A percentile compares a stretch with the other conserved stretches of the same genome.
These are phyloP conservation scores for Yarrowia sp. DNA, from an alignment of 805 yeast genomes.

Conservation along the genomic window DNA sequence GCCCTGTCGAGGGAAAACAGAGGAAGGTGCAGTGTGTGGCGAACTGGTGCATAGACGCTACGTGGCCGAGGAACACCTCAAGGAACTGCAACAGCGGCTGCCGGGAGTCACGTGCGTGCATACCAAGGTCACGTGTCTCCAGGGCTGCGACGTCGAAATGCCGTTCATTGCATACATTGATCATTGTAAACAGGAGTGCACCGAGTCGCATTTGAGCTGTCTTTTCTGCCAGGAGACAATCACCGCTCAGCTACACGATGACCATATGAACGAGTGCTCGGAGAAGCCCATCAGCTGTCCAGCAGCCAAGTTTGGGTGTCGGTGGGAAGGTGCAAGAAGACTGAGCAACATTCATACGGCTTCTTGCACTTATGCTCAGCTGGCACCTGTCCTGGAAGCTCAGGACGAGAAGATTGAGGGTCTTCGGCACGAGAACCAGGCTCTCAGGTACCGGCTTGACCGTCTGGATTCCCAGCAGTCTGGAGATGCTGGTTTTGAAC, in stretches of 20 bases:
- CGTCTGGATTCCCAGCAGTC: slow-evolving; percentile 41
- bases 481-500: slow-evolving; percentile 44
- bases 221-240: slow-evolving; percentile 37
- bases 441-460: slow-evolving; percentile 47
- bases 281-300: slow-evolving; percentile 44
- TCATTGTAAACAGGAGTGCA: slow-evolving; percentile 40
- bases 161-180: slow-evolving; percentile 40
- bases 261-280: slow-evolving; percentile 43
- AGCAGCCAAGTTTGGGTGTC: slow-evolving; percentile 47
- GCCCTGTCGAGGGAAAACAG: slow-evolving; percentile 48
- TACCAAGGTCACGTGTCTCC: slow-evolving; percentile 42
- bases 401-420: slow-evolving; percentile 47
- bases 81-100: slow-evolving; percentile 4
- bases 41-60: slow-evolving; percentile 27
- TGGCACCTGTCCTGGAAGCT: slow-evolving; percentile 45
- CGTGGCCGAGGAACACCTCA: slow-evolving; percentile 3
- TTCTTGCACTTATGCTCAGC: slow-evolving; percentile 45
- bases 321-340: slow-evolving; percentile 44
- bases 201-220: slow-evolving; percentile 42
- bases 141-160: slow-evolving; percentile 41
- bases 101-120: slow-evolving; percentile 43
- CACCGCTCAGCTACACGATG: slow-evolving; percentile 39
- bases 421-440: slow-evolving; percentile 49
- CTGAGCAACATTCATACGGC: slow-evolving; percentile 43
- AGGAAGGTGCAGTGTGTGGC: neutral